Conservation (phyloP, 179 eudicot genomes). For the Drosera spatulata region DNA sequence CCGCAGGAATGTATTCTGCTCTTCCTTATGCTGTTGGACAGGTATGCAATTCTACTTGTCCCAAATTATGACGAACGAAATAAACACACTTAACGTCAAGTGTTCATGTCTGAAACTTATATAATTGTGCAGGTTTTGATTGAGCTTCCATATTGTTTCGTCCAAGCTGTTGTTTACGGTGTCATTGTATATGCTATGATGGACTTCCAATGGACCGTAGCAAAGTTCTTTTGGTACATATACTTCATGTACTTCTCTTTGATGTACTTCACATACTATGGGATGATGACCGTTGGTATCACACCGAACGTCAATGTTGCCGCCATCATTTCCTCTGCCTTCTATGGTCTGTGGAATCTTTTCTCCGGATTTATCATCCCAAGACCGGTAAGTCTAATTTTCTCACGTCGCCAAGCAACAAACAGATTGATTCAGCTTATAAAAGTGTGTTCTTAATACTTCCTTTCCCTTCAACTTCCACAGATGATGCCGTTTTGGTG, state of each 20-base stretch:
- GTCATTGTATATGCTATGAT: slow-evolving; percentile 62
- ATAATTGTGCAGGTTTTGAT: slow-evolving; percentile 31
- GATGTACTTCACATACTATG: slow-evolving; percentile 62
- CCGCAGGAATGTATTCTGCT: slow-evolving; percentile 80
- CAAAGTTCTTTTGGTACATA: slow-evolving; percentile 63
- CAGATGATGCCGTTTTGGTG: slow-evolving; percentile 41
- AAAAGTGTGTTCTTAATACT: neutral
- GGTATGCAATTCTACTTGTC: slow-evolving; percentile 13
- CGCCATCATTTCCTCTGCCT: slow-evolving; percentile 32
- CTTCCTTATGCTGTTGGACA: slow-evolving; percentile 77
- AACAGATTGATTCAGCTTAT: no score
- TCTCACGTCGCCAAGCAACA: neutral
- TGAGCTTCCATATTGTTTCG: slow-evolving; percentile 49
- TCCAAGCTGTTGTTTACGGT: slow-evolving; percentile 46
- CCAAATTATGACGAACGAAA: no score
- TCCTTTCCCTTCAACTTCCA: neutral
- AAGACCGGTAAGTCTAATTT: slow-evolving; percentile 32
- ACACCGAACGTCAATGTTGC: slow-evolving; percentile 63
- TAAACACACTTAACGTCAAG: no score
- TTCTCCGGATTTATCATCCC: slow-evolving; percentile 65
- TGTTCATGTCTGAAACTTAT: neutral
- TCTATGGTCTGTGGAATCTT: slow-evolving; percentile 52
- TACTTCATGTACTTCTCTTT: slow-evolving; percentile 64
- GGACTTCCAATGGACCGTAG: slow-evolving; percentile 57
- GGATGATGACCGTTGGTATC: slow-evolving; percentile 75